A percentile compares a stretch with the other conserved stretches of the same genome.
Conservation (phyloP, 2,329 filamentous ascomycete species). For the Xenoacremonium recifei region DNA sequence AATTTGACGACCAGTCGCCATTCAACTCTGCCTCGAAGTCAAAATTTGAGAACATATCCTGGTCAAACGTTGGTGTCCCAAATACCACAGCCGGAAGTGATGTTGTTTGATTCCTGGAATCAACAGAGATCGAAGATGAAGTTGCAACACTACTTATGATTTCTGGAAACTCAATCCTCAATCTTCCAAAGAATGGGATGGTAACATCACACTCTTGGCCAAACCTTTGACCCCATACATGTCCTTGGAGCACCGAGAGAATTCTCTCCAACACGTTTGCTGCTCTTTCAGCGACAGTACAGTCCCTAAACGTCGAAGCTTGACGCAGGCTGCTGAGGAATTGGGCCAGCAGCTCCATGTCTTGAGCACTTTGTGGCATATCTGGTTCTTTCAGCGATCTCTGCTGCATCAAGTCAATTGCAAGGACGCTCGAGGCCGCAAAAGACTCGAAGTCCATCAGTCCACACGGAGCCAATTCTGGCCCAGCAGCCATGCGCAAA, state of each 20-base stretch:
- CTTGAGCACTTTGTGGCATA: neutral
- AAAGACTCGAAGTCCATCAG: constrained; percentile 48
- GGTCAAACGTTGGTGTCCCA: neutral
- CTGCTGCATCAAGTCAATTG: constrained; percentile 37
- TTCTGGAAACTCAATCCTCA: constrained; percentile 2
- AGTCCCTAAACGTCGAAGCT: constrained; percentile 2
- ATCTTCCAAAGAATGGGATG: constrained; percentile 15
- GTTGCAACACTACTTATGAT: neutral
- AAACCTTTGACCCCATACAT: neutral
- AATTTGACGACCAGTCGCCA: constrained; percentile 7
- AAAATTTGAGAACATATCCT: constrained; percentile 3
- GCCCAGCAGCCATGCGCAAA: constrained; percentile 22
- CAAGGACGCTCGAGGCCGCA: constrained; percentile 41
- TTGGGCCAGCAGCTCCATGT: constrained; percentile 1
- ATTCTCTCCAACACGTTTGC: constrained; percentile 9
- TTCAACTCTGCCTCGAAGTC: constrained; percentile 10
- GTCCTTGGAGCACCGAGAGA: constrained; percentile 6
- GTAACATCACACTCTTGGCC: constrained; percentile 4
- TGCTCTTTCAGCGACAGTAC: constrained; percentile 4
- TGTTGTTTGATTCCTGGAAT: neutral
- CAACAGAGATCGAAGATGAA: neutral
- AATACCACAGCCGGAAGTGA: neutral
- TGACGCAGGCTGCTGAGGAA: constrained; percentile 2
- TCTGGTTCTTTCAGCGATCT: constrained; percentile 7
- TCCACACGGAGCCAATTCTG: constrained; percentile 33